Evolutionary conservation across 2,329 filamentous ascomycete genomes (phyloP).

Genomic region (Raffaelea arxii): DNA sequence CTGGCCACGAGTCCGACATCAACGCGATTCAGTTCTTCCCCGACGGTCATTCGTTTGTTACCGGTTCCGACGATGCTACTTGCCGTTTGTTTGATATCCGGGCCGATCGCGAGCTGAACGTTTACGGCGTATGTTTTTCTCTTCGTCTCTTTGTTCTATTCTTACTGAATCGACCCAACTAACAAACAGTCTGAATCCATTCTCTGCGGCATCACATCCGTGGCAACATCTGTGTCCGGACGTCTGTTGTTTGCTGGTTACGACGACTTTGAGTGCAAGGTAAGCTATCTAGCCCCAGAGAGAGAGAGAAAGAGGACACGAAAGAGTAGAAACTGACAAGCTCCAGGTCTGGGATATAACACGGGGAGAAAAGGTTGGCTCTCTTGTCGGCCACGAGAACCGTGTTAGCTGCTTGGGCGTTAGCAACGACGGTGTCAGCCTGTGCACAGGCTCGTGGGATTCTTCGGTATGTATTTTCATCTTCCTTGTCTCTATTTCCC

Average conservation of each 20-base stretch:
- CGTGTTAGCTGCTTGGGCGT: conserved; percentile 97
- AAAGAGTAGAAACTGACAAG: conserved; percentile 18
- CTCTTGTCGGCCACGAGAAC: conserved; percentile 94
- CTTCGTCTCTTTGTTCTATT: not conserved
- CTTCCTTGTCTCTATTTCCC: not conserved
- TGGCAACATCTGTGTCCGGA: conserved; percentile 94
- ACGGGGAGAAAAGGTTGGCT: conserved; percentile 92
- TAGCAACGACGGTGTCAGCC: conserved; percentile 96
- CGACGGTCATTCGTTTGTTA: conserved; percentile 96
- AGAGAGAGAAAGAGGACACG: too few relatives aligned
- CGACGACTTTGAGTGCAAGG: conserved; percentile 99
- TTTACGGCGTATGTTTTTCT: conserved; percentile 49
- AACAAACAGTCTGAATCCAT: conserved; percentile 77
- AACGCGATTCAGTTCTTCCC: conserved; percentile 99
- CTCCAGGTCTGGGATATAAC: conserved; percentile 92
- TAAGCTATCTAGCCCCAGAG: conserved; percentile 38
- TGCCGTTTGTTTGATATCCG: conserved; percentile 97
- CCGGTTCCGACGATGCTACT: conserved; percentile 93
- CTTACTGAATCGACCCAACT: too few relatives aligned
- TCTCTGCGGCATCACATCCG: conserved; percentile 94
- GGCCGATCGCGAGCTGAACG: conserved; percentile 70
- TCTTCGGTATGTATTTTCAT: conserved; percentile 67
- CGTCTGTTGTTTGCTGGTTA: conserved; percentile 93
- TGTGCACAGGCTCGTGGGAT: conserved; percentile 99
- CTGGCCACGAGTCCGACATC: conserved; percentile 96